These are phyloP conservation scores for Pezicula radicicola DNA, from an alignment of 2,329 filamentous ascomycete genomes.

Conservation along the genomic window DNA sequence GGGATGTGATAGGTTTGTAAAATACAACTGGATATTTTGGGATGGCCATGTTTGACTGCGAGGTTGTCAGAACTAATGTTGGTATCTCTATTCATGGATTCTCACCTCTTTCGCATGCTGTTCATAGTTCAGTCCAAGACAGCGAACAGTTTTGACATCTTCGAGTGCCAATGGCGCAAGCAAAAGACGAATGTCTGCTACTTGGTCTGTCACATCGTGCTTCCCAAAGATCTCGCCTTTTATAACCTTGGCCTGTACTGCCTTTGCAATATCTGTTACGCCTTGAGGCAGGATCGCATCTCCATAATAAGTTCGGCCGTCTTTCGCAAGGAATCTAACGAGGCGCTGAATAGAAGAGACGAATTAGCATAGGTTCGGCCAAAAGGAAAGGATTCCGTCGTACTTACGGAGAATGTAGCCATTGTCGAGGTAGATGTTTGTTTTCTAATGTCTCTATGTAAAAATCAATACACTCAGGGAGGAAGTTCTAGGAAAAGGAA, in stretches of 20 bases:
- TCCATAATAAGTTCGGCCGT: slow-evolving; percentile 69
- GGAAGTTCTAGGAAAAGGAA: not conserved
- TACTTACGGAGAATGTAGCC: slow-evolving; percentile 44
- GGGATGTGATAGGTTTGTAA: slow-evolving; percentile 66
- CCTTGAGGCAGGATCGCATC: slow-evolving; percentile 67
- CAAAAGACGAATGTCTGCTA: slow-evolving; percentile 53
- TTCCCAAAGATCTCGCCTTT: slow-evolving; percentile 64
- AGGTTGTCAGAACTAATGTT: not conserved
- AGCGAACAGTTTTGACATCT: slow-evolving; percentile 65
- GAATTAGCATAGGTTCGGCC: not conserved
- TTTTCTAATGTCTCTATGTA: not conserved
- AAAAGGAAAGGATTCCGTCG: not conserved
- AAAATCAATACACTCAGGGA: not conserved
- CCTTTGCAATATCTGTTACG: slow-evolving; percentile 57
- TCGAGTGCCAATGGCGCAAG: slow-evolving; percentile 60
- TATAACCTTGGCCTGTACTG: slow-evolving; percentile 59
- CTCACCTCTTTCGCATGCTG: slow-evolving; percentile 66
- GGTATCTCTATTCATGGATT: not conserved
- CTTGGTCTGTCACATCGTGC: slow-evolving; percentile 60
- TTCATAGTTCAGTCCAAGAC: slow-evolving; percentile 69
- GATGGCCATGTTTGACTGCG: slow-evolving; percentile 60
- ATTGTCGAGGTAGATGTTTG: slow-evolving; percentile 22
- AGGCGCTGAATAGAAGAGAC: slow-evolving; percentile 50
- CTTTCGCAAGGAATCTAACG: slow-evolving; percentile 69
- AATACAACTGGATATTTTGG: slow-evolving; percentile 73